These are phyloP conservation scores for Rhodotorula sp. DNA, from an alignment of 1,284 basidiomycete genomes.

Conservation along the genomic window DNA sequence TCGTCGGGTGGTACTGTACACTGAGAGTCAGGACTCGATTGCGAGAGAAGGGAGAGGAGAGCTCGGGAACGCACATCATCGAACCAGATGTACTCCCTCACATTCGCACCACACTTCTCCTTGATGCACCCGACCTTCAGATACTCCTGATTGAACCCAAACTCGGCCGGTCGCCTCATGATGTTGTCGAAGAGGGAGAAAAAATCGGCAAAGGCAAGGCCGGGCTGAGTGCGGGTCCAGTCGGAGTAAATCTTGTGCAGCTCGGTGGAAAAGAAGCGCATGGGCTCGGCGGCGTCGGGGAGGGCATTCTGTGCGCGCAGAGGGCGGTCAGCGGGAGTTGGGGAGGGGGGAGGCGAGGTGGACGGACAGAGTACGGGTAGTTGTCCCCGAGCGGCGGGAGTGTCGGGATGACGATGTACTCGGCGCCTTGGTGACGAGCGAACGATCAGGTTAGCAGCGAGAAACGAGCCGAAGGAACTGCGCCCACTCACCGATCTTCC, in stretches of 20 bases:
- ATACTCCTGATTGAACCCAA: constrained; percentile 18
- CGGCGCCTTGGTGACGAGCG: constrained; percentile 1
- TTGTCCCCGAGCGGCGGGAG: constrained; percentile 25
- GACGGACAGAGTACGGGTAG: constrained; percentile 21
- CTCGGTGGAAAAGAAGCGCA: constrained; percentile 21
- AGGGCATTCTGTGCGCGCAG: constrained; percentile 6
- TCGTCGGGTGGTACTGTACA: constrained; percentile 19
- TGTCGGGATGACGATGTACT: constrained; percentile 21
- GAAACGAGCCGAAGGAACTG: too few species aligned
- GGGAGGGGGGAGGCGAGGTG: too few species aligned
- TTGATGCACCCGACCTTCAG: constrained; percentile 17
- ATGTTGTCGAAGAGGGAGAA: constrained; percentile 12
- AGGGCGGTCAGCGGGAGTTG: background rate
- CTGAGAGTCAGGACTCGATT: background rate
- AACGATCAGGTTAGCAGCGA: background rate
- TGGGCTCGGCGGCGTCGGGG: constrained; percentile 13
- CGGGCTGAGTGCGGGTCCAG: constrained; percentile 13
- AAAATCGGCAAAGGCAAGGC: constrained; percentile 23
- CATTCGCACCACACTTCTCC: constrained; percentile 3
- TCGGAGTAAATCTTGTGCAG: constrained; percentile 12
- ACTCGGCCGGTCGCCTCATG: constrained; percentile 5
- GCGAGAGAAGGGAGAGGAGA: background rate
- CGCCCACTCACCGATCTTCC: constrained; percentile 8
- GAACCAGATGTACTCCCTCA: constrained; percentile 25
- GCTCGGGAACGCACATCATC: constrained; percentile 5